Percentiles rank a stretch among this genome's conserved stretches.
Evolutionary conservation across 345 rosid species (phyloP).

Genomic region (Mercurialis annua): DNA sequence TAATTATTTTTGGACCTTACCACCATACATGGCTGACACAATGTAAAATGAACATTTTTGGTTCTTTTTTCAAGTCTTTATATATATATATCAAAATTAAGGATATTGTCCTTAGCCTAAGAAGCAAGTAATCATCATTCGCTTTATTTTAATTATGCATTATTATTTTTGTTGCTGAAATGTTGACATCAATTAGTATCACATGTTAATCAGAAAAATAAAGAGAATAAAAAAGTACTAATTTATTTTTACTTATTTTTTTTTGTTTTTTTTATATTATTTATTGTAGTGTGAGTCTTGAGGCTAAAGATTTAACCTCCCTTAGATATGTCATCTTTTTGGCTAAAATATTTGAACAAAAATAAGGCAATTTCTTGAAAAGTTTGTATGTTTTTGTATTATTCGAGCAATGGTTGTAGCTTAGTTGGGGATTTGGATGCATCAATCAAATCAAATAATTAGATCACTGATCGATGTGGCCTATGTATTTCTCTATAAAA

Average conservation of each 20-base stretch:
- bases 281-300: neutral
- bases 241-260: neutral
- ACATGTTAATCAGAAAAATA: constrained; percentile 7
- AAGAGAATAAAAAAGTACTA: neutral
- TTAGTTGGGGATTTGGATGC: too few species aligned
- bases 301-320: constrained; percentile 1
- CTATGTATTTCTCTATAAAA: neutral
- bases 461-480: neutral
- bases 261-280: neutral
- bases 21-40: neutral
- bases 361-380: neutral
- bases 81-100: neutral
- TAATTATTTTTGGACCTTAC: neutral
- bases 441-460: neutral
- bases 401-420: neutral
- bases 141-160: neutral
- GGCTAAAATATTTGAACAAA: neutral
- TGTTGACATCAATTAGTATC: neutral
- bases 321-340: constrained; percentile 1
- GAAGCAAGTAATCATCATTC: constrained; percentile 12
- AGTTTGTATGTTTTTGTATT: neutral
- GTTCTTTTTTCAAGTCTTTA: constrained; percentile 5
- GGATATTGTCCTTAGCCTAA: constrained; percentile 5
- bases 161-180: neutral
- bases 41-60: neutral